Evolutionary conservation across 2,329 filamentous ascomycete species (phyloP), one percentile per base, ranked within the genome.

Genomic region (Aspergillus phoenicis): DNA sequence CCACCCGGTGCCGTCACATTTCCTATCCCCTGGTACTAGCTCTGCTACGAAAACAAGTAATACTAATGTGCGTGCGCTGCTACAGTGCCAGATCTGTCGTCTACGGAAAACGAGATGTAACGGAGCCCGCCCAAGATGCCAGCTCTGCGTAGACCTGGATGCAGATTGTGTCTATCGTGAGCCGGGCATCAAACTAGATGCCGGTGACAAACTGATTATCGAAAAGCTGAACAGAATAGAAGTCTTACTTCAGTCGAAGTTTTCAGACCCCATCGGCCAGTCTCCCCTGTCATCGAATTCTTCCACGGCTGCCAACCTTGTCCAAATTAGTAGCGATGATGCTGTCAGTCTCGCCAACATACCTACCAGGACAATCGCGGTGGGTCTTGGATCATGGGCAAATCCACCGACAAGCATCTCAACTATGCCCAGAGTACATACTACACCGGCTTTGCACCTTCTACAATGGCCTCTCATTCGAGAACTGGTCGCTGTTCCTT

Each of bases 151-250:
- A 8, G 91, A 94, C 73, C 81, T 94, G 43, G 90, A 91, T 58
- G 91, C 90, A 48, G 90, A 94, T 64, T 95, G 91, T 75, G 84
- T 93, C 66, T 95, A 95, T 75, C 86, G 91, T 64, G 91, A 95
- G 73, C 91, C 91, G 6, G 91, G 91, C 2, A 91, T 94, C 80
- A 95, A 95, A 78, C 85, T 95, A 8, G 91, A 95, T 73, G 90
- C 91, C 38, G 91, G 91, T 66, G 91, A 94, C 80, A 94, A 93
- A 78, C 82, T 95, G 59, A 95, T 95, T 63, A 80, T 95, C 39
- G 91, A 94, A 73, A 88, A 89, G 59, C 81, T 95, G 38, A 87
- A 84, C 68, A 87, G 89, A 57, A 93, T 95, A 69, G 91, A 95
- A 75, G 89, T 83, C 54, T 80, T 95, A 48, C 82, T 95, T n/a